Evolutionary conservation across 306 rosid species (phyloP), one percentile per base, ranked within the genome.

Genomic region (Glycine latifolia): DNA sequence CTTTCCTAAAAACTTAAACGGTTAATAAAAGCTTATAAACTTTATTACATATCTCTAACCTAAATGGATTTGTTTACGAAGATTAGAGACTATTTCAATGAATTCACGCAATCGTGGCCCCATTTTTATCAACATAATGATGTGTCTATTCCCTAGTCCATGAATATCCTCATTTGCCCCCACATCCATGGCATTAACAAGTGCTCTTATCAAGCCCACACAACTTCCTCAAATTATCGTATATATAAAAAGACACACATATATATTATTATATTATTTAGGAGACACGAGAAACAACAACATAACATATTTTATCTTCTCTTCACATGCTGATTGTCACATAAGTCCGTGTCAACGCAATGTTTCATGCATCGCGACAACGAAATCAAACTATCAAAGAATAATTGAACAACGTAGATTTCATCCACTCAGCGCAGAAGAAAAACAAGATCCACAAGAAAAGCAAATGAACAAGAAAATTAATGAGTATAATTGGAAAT

Each of bases 351-450:
- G 48, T 76, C 79, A 58, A 53, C 10, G n/a, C 67, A 16, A 50
- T 8, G 52, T 53, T 66, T 12, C 43, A 53, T 39, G 47, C 31
- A 8, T 68, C 37, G 12, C 26, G 59, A 53, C 76, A 69, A 79
- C 49, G 14, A 69, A 68, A 79, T 79, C 77, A 79, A 69, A 62
- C 33, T 48, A 17, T 70, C 59, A 20, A 31, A 70, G 0, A 75
- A 77, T 48, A 48, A 33, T 47, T 76, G 61, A 76, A 48, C 49
- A 47, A 6, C 4, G 2, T 75, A 59, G 69, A 43, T 75, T 58
- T 58, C 26, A 3, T 58, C 14, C 44, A 20, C 79, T 75, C 59
- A 8, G 67, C 12, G 31, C 26, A 58, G 60, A 17, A 58, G 46
- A 70, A 44, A 75, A 13, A 44, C 58, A 58, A n/a, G 56, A 43